Evolutionary conservation across 108 stramenopile genomes (phyloP).

Genomic region (Pseudonitzschia delicatissima): DNA sequence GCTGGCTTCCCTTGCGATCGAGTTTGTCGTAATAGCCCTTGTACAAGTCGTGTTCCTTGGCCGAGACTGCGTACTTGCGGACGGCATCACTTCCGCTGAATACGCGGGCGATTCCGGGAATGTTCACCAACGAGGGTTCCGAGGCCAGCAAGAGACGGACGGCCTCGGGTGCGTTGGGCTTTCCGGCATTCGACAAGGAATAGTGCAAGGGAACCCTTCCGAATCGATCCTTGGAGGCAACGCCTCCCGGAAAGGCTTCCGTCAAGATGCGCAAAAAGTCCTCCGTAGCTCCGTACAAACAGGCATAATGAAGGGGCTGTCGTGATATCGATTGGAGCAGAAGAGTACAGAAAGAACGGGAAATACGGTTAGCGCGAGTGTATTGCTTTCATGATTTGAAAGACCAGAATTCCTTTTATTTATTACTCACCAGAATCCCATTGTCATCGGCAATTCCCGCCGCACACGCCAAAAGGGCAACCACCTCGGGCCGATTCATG

Average conservation of each 20-base stretch:
- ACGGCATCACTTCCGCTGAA: conserved; percentile 48
- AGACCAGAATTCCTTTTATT: no score
- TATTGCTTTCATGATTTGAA: neutral
- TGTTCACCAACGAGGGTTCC: conserved; percentile 58
- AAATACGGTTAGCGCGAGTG: no score
- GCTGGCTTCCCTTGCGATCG: neutral
- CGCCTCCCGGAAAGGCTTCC: conserved; percentile 50
- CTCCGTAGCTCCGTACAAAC: conserved; percentile 75
- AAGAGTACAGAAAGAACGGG: neutral
- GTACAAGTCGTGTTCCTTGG: neutral
- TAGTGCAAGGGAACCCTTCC: conserved; percentile 77
- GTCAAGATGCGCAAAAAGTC: conserved; percentile 62
- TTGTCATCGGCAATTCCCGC: conserved; percentile 65
- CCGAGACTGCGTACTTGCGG: neutral
- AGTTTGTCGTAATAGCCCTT: no score
- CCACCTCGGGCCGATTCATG: conserved; percentile 37
- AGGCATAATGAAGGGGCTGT: conserved; percentile 81
- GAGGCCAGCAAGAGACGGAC: conserved; percentile 55
- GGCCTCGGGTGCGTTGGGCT: conserved; percentile 56
- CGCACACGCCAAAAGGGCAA: conserved; percentile 52
- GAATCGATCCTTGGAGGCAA: conserved; percentile 45
- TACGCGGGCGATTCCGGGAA: conserved; percentile 57
- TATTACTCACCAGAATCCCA: conserved; percentile 67
- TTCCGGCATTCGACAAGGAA: conserved; percentile 70
- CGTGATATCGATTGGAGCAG: neutral